phyloP scores from a whole-genome alignment of 208 protist genomes.

The Trypanosoma melophagium region DNA sequence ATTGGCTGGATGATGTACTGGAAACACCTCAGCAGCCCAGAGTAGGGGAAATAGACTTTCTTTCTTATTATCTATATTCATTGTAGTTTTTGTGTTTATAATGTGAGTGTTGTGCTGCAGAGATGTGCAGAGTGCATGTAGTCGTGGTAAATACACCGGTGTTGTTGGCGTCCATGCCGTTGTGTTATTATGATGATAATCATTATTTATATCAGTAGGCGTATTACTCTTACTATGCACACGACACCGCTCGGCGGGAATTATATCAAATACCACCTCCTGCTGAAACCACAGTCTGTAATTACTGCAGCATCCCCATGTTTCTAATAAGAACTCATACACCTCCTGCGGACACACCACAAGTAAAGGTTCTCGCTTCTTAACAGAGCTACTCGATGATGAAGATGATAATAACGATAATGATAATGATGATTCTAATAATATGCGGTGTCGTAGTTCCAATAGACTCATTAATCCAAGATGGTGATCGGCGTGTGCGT shows the following conservation, averaged over 20 bases:
- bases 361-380: constrained; percentile 32
- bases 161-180: constrained; percentile 3
- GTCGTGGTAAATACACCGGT: constrained; percentile 23
- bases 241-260: constrained; percentile 27
- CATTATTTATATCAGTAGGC: neutral
- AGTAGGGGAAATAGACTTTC: neutral
- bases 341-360: constrained; percentile 80
- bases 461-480: constrained; percentile 76
- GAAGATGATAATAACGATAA: too few relatives aligned
- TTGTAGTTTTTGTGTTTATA: neutral
- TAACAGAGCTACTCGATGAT: neutral
- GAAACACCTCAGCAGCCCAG: constrained; percentile 74
- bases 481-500: constrained; percentile 89
- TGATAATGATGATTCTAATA: neutral
- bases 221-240: neutral
- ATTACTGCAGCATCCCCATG: constrained; percentile 41
- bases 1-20: constrained; percentile 84
- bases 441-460: constrained; percentile 40
- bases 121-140: constrained; percentile 10
- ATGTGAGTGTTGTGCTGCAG: neutral
- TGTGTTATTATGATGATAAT: neutral
- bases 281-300: constrained; percentile 47
- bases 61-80: neutral
- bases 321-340: constrained; percentile 54
- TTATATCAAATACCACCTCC: constrained; percentile 68